These are phyloP conservation scores for Chiua virens DNA, from an alignment of 768 basidiomycete genomes.

Conservation along the genomic window DNA sequence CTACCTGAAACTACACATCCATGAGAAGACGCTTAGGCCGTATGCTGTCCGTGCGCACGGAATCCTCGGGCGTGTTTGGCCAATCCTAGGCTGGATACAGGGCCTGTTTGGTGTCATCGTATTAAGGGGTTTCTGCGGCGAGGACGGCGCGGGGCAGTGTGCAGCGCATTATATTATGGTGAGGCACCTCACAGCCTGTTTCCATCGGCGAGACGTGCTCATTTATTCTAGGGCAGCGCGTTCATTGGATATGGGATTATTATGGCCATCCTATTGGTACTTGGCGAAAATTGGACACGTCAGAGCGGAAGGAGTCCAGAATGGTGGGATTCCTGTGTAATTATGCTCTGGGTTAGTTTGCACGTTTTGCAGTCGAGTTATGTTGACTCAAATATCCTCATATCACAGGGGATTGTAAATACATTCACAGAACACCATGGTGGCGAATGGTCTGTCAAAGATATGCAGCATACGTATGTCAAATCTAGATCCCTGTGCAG, in stretches of 20 bases:
- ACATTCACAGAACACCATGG: constrained; percentile 93
- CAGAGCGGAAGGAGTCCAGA: constrained; percentile 74
- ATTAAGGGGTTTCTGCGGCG: constrained; percentile 79
- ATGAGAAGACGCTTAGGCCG: constrained; percentile 72
- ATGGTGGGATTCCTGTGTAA: constrained; percentile 80
- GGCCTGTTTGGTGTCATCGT: constrained; percentile 84
- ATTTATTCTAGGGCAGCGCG: constrained; percentile 58
- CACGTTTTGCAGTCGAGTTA: not conserved
- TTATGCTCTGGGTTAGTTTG: constrained; percentile 50
- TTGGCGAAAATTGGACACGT: constrained; percentile 77
- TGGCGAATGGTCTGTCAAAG: constrained; percentile 80
- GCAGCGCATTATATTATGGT: constrained; percentile 85
- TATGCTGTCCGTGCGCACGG: constrained; percentile 72
- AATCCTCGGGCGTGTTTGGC: constrained; percentile 80
- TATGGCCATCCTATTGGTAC: constrained; percentile 73
- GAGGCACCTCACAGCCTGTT: constrained; percentile 7
- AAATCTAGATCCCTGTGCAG: not conserved
- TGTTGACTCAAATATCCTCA: not conserved
- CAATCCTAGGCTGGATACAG: constrained; percentile 85
- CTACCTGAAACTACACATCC: constrained; percentile 90
- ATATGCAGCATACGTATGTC: constrained; percentile 90
- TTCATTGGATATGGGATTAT: constrained; percentile 87
- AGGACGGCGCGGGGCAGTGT: constrained; percentile 71
- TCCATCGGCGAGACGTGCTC: constrained; percentile 4
- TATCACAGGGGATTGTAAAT: constrained; percentile 55